Percentiles rank a stretch among this genome's conserved stretches.
phyloP scores from a whole-genome alignment of 2,329 filamentous ascomycete species.

The Stagonosporopsis cucurbitacearum region DNA sequence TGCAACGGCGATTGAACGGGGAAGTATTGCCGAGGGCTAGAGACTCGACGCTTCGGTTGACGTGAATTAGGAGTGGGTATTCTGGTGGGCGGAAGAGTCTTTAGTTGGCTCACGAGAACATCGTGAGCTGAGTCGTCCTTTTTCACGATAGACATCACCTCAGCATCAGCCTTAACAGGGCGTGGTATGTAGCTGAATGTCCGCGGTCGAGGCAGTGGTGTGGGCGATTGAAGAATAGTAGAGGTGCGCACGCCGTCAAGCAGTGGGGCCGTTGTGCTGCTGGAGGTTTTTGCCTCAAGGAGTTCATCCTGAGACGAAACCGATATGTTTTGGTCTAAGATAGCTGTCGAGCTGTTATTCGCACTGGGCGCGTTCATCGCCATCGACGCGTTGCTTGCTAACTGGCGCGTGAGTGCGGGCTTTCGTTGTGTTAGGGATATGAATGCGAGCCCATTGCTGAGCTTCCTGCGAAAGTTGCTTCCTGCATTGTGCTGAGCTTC shows the following conservation, averaged over 20 bases:
- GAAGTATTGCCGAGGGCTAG: constrained; percentile 39
- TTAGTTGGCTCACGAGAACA: constrained; percentile 11
- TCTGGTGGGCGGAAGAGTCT: constrained; percentile 25
- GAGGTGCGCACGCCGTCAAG: not conserved
- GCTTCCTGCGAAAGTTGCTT: constrained; percentile 42
- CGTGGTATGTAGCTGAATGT: constrained; percentile 45
- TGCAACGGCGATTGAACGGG: constrained; percentile 23
- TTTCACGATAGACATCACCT: constrained; percentile 8
- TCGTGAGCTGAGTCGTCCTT: constrained; percentile 7
- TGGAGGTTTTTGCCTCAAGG: not conserved
- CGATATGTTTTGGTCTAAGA: constrained; percentile 9
- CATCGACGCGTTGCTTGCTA: constrained; percentile 16
- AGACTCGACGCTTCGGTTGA: constrained; percentile 21
- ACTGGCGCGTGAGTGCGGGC: constrained; percentile 24
- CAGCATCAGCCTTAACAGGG: constrained; percentile 23
- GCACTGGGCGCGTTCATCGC: constrained; percentile 17
- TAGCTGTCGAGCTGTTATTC: constrained; percentile 11
- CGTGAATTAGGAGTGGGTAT: constrained; percentile 42
- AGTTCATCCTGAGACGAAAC: constrained; percentile 19
- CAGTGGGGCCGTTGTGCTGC: not conserved
- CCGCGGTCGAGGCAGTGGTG: constrained; percentile 35
- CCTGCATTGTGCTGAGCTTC: constrained; percentile 18
- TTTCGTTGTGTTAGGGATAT: constrained; percentile 44
- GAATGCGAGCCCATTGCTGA: constrained; percentile 43
- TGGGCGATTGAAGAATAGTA: constrained; percentile 23